Percentiles rank a stretch among this genome's conserved stretches.
phyloP scores from a whole-genome alignment of 495 filamentous ascomycete species.

The Annulohypoxylon nitens region DNA sequence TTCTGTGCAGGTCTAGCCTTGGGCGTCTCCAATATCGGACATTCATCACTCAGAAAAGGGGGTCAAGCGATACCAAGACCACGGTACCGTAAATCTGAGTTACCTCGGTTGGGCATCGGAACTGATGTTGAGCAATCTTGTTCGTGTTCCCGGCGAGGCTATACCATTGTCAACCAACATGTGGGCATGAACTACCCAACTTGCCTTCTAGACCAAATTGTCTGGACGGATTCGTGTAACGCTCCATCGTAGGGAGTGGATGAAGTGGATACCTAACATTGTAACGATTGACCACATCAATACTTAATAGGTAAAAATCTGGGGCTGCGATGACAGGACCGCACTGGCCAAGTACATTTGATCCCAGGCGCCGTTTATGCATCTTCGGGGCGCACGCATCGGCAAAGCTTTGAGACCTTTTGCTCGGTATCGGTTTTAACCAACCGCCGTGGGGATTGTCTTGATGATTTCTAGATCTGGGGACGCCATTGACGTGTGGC shows the following conservation, averaged over 20 bases:
- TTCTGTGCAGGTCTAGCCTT: neutral
- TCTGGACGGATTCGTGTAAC: neutral
- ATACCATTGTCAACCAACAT: constrained; percentile 4
- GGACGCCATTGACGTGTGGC: constrained; percentile 6
- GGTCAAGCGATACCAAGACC: constrained; percentile 5
- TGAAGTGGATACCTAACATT: neutral
- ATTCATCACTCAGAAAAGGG: neutral
- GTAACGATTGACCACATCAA: too few relatives aligned
- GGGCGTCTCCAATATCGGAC: constrained; percentile 13
- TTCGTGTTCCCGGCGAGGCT: constrained; percentile 6
- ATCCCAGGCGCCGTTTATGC: neutral
- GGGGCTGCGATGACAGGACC: neutral
- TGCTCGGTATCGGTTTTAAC: neutral
- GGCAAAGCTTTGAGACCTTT: neutral
- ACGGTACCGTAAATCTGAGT: constrained; percentile 8
- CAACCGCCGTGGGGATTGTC: neutral
- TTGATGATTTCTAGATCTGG: constrained; percentile 8
- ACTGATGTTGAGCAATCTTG: constrained; percentile 14
- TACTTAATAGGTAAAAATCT: neutral
- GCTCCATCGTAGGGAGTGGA: neutral
- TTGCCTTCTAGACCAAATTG: constrained; percentile 7
- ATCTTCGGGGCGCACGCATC: neutral
- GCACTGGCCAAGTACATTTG: too few relatives aligned
- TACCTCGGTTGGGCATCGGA: neutral
- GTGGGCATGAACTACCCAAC: neutral